Base-by-base conservation (phyloP, 2,329 filamentous ascomycete species). In the Aspergillus niger region DNA sequence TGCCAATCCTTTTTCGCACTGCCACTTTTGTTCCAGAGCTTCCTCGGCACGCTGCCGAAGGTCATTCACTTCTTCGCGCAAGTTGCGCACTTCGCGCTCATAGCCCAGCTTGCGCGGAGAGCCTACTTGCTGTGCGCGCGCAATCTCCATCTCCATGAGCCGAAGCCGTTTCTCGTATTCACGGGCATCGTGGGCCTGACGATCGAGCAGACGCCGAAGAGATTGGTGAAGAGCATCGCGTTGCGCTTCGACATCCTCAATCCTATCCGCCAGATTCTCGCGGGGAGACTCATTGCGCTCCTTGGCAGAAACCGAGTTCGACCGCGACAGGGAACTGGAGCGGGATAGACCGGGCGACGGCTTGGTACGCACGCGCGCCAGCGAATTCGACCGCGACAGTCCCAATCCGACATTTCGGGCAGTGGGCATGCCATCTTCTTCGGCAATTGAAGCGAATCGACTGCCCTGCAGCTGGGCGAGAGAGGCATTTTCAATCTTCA, bases 241-340 rank as follows among this genome's bases (percentile, higher is more conserved):
- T 78, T 99, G 95, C 47, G 91, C 88, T 77, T 98, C 94, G 10
- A 97, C 89, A 66, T 98, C 94, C 76, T 96, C 97, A 17, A 97
- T 83, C 30, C 91, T 86, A 67, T 97, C 92, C 1, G 88, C 86
- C 15, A 93, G 77, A 10, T 86, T 84, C 57, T 94, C 91, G 57
- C 87, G 83, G 3, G 86, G 87, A n/a, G 47, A 30, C 67, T 91
- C 85, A 70, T 32, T 36, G 3, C 76, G 74, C 71, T 80, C 80
- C 58, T 80, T 89, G 81, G 69, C 74, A 56, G 72, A 74, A 7
- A 82, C 76, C 0, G 83, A 84, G 53, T 80, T 77, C 7, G 89
- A 89, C 63, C 89, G 81, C 8, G 86, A 84, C 38, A 91, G 69
- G 2, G 82, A 83, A 10, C 77, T 76, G 11, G 74, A 78, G 65